Percentiles rank a stretch among this genome's conserved stretches.
Evolutionary conservation across 169 alveolate species (phyloP).

Genomic region (Plasmodium cynomolgi): DNA sequence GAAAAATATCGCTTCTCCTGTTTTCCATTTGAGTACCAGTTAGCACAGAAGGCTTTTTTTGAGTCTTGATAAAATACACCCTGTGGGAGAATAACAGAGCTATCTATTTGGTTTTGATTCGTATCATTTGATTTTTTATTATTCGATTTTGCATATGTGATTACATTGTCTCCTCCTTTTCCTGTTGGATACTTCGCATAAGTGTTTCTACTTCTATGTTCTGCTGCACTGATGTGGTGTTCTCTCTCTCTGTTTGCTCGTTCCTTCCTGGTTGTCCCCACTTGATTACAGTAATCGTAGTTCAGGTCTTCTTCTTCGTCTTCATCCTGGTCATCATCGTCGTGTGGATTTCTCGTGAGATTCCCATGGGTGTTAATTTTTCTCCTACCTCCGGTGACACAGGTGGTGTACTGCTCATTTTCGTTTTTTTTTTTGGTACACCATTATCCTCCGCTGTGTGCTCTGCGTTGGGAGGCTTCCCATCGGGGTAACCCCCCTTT

Average conservation of each 20-base stretch:
- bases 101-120: constrained; percentile 6
- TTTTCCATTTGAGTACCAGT: constrained; percentile 87
- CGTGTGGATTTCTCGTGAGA: background rate
- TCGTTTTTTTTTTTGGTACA: background rate
- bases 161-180: constrained; percentile 4
- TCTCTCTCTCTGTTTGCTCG: background rate
- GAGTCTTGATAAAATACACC: constrained; percentile 75
- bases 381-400: background rate
- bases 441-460: background rate
- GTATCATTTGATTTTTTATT: constrained; percentile 18
- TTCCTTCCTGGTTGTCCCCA: background rate
- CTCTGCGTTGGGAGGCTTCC: background rate
- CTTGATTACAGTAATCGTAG: background rate
- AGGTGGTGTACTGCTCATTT: background rate
- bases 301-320: background rate
- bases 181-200: background rate
- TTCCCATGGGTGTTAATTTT: background rate
- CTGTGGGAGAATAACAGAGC: constrained; percentile 63
- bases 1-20: constrained; percentile 86
- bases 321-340: background rate
- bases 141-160: constrained; percentile 50
- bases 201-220: background rate
- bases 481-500: background rate
- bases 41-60: constrained; percentile 79
- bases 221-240: background rate